Percentiles rank a stretch among this genome's conserved stretches.
These are phyloP conservation scores for Ashbya aceris DNA, from an alignment of 1,139 yeast species.

Conservation along the genomic window DNA sequence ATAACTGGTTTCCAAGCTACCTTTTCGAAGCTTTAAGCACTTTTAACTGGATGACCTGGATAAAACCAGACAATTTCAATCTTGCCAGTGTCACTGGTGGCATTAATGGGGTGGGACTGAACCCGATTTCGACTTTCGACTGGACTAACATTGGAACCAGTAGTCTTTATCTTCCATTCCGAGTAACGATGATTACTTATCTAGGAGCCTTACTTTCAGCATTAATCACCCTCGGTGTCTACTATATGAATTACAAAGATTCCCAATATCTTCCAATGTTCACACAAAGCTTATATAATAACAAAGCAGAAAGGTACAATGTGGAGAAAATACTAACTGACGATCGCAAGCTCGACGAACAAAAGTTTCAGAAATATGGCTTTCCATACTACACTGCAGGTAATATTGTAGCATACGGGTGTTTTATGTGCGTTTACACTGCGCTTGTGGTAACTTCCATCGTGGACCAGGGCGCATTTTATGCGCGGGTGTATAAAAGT, in stretches of 20 bases:
- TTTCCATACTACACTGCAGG: slow-evolving; percentile 57
- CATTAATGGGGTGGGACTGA: slow-evolving; percentile 43
- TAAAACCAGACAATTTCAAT: slow-evolving; percentile 43
- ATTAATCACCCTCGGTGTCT: slow-evolving; percentile 36
- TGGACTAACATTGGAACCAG: slow-evolving; percentile 31
- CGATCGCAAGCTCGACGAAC: slow-evolving; percentile 33
- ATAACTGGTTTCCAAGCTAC: slow-evolving; percentile 49
- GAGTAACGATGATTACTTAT: slow-evolving; percentile 35
- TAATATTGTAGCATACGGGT: slow-evolving; percentile 45
- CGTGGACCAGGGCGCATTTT: slow-evolving; percentile 24
- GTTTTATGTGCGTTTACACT: slow-evolving; percentile 51
- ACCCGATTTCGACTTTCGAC: slow-evolving; percentile 45
- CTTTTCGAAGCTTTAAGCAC: slow-evolving; percentile 16
- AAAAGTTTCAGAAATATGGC: slow-evolving; percentile 38
- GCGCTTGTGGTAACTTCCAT: slow-evolving; percentile 41
- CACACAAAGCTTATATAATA: slow-evolving; percentile 39
- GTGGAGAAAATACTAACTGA: slow-evolving; percentile 37
- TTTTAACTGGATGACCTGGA: slow-evolving; percentile 62
- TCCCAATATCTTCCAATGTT: slow-evolving; percentile 49
- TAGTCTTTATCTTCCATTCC: slow-evolving; percentile 35
- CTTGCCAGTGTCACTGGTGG: slow-evolving; percentile 49
- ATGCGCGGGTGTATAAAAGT: slow-evolving; percentile 20
- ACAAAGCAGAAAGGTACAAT: slow-evolving; percentile 37
- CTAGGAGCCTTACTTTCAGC: slow-evolving; percentile 40
- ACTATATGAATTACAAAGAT: slow-evolving; percentile 44